phyloP scores from a whole-genome alignment of 352 stramenopile genomes.

The Globisporangium spinosum region DNA sequence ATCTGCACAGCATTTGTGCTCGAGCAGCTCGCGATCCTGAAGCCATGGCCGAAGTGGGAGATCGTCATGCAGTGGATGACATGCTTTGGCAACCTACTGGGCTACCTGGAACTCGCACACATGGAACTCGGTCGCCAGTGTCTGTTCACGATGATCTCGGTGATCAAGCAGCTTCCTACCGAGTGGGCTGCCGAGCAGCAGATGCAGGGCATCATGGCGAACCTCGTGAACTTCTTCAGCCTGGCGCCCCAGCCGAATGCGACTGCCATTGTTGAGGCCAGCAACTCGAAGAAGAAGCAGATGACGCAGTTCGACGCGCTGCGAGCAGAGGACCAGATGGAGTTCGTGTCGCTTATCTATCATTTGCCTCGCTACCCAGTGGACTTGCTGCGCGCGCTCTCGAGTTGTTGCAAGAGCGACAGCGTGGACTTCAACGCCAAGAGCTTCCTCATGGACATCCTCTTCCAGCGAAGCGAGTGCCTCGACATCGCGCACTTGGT shows the following conservation, averaged over 20 bases:
- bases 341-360: slow-evolving; percentile 72
- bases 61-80: slow-evolving; percentile 68
- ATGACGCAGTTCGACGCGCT: slow-evolving; percentile 52
- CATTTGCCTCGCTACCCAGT: slow-evolving; percentile 72
- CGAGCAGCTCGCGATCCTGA: slow-evolving; percentile 45
- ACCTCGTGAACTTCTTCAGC: slow-evolving; percentile 66
- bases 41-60: slow-evolving; percentile 47
- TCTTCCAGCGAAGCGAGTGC: slow-evolving; percentile 55
- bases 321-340: slow-evolving; percentile 44
- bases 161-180: slow-evolving; percentile 73
- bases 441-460: slow-evolving; percentile 79
- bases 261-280: background rate
- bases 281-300: slow-evolving; percentile 5
- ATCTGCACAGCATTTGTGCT: slow-evolving; percentile 72
- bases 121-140: slow-evolving; percentile 59
- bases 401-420: slow-evolving; percentile 72
- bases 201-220: slow-evolving; percentile 50
- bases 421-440: slow-evolving; percentile 64
- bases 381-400: slow-evolving; percentile 56
- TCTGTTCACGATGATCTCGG: slow-evolving; percentile 64
- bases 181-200: slow-evolving; percentile 40
- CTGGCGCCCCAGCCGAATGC: slow-evolving; percentile 23
- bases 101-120: slow-evolving; percentile 51
- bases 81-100: slow-evolving; percentile 60
- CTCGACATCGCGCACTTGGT: slow-evolving; percentile 74